Conservation (phyloP, 2,329 filamentous ascomycete genomes). For the Verticillium albo-atrum region DNA sequence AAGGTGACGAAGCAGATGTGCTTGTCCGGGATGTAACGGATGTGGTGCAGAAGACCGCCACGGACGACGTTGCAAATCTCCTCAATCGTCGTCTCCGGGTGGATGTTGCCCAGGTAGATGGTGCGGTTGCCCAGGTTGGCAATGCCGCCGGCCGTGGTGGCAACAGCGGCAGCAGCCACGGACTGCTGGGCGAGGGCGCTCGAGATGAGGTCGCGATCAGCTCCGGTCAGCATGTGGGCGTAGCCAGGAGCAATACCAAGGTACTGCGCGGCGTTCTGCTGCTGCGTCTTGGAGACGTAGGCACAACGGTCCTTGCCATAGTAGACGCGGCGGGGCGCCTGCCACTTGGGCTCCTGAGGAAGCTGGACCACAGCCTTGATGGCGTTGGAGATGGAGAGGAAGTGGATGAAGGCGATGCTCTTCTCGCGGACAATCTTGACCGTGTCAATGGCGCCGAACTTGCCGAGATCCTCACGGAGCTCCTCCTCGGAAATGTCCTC, state of each 20-base stretch:
- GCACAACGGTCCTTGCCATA: slow-evolving; percentile 98
- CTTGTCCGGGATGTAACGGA: slow-evolving; percentile 99
- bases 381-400: slow-evolving; percentile 93
- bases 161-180: slow-evolving; percentile 91
- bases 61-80: slow-evolving; percentile 99
- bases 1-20: slow-evolving; percentile 99
- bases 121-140: slow-evolving; percentile 97
- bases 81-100: slow-evolving; percentile 97
- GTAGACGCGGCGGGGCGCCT: slow-evolving; percentile 90
- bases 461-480: slow-evolving; percentile 88
- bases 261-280: slow-evolving; percentile 98
- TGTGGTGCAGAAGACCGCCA: slow-evolving; percentile 92
- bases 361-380: slow-evolving; percentile 97
- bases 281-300: slow-evolving; percentile 98
- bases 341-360: slow-evolving; percentile 95
- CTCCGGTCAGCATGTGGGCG: slow-evolving; percentile 91
- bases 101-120: slow-evolving; percentile 97
- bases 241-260: slow-evolving; percentile 95
- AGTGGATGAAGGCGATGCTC: slow-evolving; percentile 96
- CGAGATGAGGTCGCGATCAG: slow-evolving; percentile 93
- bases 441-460: slow-evolving; percentile 94
- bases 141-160: slow-evolving; percentile 91
- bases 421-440: slow-evolving; percentile 98
- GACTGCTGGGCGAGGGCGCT: slow-evolving; percentile 96
- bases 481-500: slow-evolving; percentile 91